Percentiles rank a stretch among this genome's conserved stretches.
These are phyloP conservation scores for Rhizomucor pusillus DNA, from an alignment of 371 early-diverging fungal species.

Conservation along the genomic window DNA sequence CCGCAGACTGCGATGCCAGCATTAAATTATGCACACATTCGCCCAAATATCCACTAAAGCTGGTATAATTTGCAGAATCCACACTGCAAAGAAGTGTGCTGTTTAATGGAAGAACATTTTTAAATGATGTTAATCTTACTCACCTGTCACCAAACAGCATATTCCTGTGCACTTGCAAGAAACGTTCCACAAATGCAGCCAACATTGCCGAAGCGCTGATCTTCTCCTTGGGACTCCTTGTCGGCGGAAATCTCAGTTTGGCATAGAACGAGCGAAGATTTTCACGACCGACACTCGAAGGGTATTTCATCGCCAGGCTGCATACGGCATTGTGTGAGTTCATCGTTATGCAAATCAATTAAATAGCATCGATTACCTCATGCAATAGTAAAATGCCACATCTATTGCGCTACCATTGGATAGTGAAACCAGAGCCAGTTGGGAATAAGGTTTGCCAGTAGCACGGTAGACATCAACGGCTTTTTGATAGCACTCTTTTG, in stretches of 20 bases:
- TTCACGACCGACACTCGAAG: slow-evolving; percentile 40
- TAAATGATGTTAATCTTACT: neutral
- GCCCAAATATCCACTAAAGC: neutral
- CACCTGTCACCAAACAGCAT: slow-evolving; percentile 33
- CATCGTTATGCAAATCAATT: neutral
- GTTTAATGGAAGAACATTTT: neutral
- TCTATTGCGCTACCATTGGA: slow-evolving; percentile 46
- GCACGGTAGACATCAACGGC: slow-evolving; percentile 39
- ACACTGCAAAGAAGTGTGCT: neutral
- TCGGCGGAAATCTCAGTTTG: slow-evolving; percentile 31
- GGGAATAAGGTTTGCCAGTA: slow-evolving; percentile 51
- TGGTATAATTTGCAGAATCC: neutral
- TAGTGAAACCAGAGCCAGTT: slow-evolving; percentile 42
- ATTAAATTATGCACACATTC: neutral
- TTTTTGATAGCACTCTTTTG: slow-evolving; percentile 42
- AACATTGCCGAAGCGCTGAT: slow-evolving; percentile 8
- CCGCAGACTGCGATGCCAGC: neutral
- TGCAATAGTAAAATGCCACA: slow-evolving; percentile 52
- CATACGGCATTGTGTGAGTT: neutral
- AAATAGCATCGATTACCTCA: slow-evolving; percentile 27
- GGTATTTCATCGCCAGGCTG: slow-evolving; percentile 42
- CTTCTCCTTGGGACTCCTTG: slow-evolving; percentile 1
- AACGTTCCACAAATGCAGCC: slow-evolving; percentile 35
- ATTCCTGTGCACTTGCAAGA: slow-evolving; percentile 38
- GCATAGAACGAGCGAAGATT: slow-evolving; percentile 46